Evolutionary conservation across 2,329 filamentous ascomycete species (phyloP), one percentile per base, ranked within the genome.

Genomic region (Sphaceloma murrayae): DNA sequence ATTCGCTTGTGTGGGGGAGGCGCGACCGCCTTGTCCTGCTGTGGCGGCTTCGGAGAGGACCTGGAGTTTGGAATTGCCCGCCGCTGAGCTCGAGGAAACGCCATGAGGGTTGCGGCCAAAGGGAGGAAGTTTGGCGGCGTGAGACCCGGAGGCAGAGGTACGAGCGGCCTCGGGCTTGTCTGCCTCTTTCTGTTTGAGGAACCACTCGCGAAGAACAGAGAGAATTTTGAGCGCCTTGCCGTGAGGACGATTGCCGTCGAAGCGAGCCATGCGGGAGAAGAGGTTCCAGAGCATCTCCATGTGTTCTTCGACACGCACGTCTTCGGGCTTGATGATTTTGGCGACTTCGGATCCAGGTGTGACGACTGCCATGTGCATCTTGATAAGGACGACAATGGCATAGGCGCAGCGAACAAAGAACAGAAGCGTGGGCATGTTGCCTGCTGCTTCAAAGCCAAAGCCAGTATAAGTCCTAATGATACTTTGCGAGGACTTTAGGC

Each of bases 371-470:
- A 75, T 72, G 58, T 73, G 75, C 63, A 78, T 69, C 53, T 77
- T 77, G 59, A 77, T 74, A 5, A 78, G 62, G 22, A 75, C 69
- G 4, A 77, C 70, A 16, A 74, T 65, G 10, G 73, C 70, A 53
- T 77, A 77, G 8, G 72, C 69, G 34, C 70, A 67, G 27, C 73
- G 68, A 13, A 76, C 72, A 53, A 74, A 56, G 34, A 51, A 56
- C 4, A 57, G 47, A 34, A 70, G 66, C 34, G 70, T 67, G 5
- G 69, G 69, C 3, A 71, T 51, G 1, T 60, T 60, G 21, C 64
- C 56, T 21, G 70, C 58, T 2, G 58, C 61, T 10, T 68, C 62
- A 5, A 63, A 64, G 21, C 69, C 66, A 32, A 70, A 65, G 21
- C 67, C 62, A 7, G 75, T 63, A 34, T 75, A 67, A 4, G 61